Conservation (phyloP, 306 rosid species). For the Gynostemma pentaphyllum region DNA sequence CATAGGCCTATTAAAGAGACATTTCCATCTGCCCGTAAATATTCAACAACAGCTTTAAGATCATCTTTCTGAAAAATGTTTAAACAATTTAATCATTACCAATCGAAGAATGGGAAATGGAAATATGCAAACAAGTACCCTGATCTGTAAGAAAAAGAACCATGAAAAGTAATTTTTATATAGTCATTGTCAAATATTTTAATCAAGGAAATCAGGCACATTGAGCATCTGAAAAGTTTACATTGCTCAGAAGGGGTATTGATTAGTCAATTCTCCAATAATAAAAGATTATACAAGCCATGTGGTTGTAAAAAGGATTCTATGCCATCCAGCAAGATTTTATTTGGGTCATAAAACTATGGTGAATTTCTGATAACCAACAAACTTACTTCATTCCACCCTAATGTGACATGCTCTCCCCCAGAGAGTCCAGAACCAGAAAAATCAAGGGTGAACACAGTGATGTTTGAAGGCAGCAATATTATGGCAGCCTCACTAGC, state of each 20-base stretch:
- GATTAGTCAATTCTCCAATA: neutral
- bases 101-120: constrained; percentile 1
- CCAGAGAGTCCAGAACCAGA: constrained; percentile 96
- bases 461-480: constrained; percentile 88
- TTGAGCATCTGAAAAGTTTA: neutral
- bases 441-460: constrained; percentile 90
- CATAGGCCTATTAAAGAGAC: constrained; percentile 94
- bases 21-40: constrained; percentile 74
- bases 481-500: constrained; percentile 93
- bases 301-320: neutral
- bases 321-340: neutral
- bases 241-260: neutral
- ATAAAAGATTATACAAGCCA: neutral
- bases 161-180: neutral
- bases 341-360: no score
- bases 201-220: neutral
- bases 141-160: neutral
- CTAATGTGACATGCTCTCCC: constrained; percentile 90
- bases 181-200: neutral
- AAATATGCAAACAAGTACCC: neutral
- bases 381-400: constrained; percentile 87
- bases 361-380: no score
- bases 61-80: constrained; percentile 71
- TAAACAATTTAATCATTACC: neutral
- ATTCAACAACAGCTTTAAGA: constrained; percentile 66